These are phyloP conservation scores for Nakataea oryzae DNA, from an alignment of 2,329 filamentous ascomycete genomes.

Conservation along the genomic window DNA sequence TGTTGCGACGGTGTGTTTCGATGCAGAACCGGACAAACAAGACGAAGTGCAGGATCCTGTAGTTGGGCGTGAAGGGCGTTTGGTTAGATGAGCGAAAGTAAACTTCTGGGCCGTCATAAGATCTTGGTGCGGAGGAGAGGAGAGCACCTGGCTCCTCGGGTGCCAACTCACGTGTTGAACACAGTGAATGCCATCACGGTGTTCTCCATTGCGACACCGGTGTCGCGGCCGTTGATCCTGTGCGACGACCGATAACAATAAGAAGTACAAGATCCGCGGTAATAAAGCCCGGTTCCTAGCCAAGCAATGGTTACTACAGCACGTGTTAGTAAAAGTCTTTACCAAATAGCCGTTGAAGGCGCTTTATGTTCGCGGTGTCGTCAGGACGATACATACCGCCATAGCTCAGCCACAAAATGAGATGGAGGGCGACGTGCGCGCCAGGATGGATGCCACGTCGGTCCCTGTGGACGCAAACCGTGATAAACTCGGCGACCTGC, in stretches of 20 bases:
- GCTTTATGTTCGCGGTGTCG: slow-evolving; percentile 10
- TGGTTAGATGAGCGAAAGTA: background rate
- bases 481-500: slow-evolving; percentile 26
- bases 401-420: slow-evolving; percentile 27
- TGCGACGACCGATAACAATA: too few relatives aligned
- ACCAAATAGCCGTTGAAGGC: slow-evolving; percentile 3
- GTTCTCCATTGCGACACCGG: slow-evolving; percentile 6
- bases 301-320: slow-evolving; percentile 8
- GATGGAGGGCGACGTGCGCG: slow-evolving; percentile 29
- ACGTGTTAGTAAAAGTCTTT: slow-evolving; percentile 5
- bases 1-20: slow-evolving; percentile 10
- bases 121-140: background rate
- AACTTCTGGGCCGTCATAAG: background rate
- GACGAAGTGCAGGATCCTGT: slow-evolving; percentile 7
- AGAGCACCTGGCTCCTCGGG: background rate
- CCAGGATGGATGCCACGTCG: slow-evolving; percentile 29
- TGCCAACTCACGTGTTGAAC: slow-evolving; percentile 7
- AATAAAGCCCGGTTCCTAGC: slow-evolving; percentile 1
- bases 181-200: slow-evolving; percentile 10
- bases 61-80: too few relatives aligned
- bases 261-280: too few relatives aligned
- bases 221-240: too few relatives aligned
- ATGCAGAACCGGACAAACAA: slow-evolving; percentile 11
- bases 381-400: slow-evolving; percentile 13
- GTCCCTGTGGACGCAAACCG: slow-evolving; percentile 19